Evolutionary conservation across 2,329 filamentous ascomycete species (phyloP).

Genomic region (Venturia nashicola): DNA sequence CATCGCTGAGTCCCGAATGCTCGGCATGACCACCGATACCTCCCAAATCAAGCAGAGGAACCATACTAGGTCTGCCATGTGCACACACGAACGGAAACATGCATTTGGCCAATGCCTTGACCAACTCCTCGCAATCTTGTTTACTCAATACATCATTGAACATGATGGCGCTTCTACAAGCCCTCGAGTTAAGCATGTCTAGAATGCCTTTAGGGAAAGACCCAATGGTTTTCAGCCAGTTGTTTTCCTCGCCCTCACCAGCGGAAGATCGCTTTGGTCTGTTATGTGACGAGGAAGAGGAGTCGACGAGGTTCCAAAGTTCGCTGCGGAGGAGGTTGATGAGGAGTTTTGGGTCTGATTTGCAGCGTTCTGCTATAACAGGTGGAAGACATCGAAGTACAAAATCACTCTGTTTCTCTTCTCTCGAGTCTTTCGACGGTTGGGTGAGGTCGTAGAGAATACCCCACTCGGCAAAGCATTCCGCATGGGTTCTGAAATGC

Average conservation of each 20-base stretch:
- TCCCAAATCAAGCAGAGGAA: conserved; percentile 27
- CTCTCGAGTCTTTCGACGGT: background rate
- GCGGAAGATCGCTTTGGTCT: background rate
- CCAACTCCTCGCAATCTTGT: conserved; percentile 45
- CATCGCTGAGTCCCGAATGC: background rate
- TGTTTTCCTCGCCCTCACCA: conserved; percentile 9
- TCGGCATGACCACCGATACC: background rate
- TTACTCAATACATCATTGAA: conserved; percentile 60
- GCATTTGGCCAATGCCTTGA: conserved; percentile 47
- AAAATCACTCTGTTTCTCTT: background rate
- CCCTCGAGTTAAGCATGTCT: conserved; percentile 62
- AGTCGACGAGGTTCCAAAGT: conserved; percentile 52
- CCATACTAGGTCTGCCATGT: conserved; percentile 51
- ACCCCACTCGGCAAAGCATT: conserved; percentile 62
- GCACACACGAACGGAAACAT: conserved; percentile 74
- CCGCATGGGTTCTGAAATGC: conserved; percentile 42
- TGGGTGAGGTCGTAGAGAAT: conserved; percentile 43
- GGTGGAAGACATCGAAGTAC: conserved; percentile 39
- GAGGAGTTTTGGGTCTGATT: conserved; percentile 56
- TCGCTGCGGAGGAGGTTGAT: conserved; percentile 65
- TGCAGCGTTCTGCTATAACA: conserved; percentile 64
- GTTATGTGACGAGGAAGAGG: background rate
- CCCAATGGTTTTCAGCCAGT: conserved; percentile 52
- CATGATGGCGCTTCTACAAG: conserved; percentile 73
- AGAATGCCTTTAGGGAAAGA: conserved; percentile 64